Evolutionary conservation across 2,329 filamentous ascomycete species (phyloP), one percentile per base, ranked within the genome.

Genomic region (Rhexocercosporidium sp.): DNA sequence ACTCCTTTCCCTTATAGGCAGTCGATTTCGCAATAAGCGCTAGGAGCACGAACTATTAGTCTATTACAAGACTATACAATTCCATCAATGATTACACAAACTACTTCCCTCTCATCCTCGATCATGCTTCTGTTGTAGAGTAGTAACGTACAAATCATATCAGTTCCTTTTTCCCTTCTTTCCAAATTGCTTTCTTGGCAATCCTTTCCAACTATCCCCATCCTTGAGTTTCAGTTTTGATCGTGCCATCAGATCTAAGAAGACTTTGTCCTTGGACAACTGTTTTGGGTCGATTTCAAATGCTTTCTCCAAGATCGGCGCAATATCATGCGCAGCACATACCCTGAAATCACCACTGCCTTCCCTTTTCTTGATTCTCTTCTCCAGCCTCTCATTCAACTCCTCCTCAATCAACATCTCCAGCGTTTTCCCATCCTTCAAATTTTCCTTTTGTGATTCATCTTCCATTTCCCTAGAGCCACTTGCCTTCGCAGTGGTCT

Each of bases 301-400:
- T 1, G 66, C 72, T 51, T 70, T 71, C 41, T 76, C 46, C 11
- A 60, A n/a, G 22, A 60, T 47, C 3, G 57, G 57, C 11, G 57
- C 57, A 16, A 79, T 56, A 67, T 79, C 77, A 64, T 79, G 77
- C 3, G 77, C 77, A n/a, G 77, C 74, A 59, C 76, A 79, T n/a
- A 78, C 69, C 1, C 75, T 66, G 65, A 73, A 78, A 56, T 78
- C 76, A 0, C 69, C 69, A 9, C 70, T 77, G 20, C 75, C 72
- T 7, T 70, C 66, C 1, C 76, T 67, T 65, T 77, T 77, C 64
- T 77, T 76, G 37, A 74, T 74, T 12, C 76, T 67, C 20, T 74
- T 69, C 57, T 75, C 68, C 20, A 77, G 47, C 11, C 75, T 65
- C 46, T 75, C 68, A 3, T 69, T 41, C 18, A 75, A 64, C 1